Percentiles rank a stretch among this genome's conserved stretches.
These are phyloP conservation scores for Scutellaria baicalensis DNA, from an alignment of 257 asterid species.

Conservation along the genomic window DNA sequence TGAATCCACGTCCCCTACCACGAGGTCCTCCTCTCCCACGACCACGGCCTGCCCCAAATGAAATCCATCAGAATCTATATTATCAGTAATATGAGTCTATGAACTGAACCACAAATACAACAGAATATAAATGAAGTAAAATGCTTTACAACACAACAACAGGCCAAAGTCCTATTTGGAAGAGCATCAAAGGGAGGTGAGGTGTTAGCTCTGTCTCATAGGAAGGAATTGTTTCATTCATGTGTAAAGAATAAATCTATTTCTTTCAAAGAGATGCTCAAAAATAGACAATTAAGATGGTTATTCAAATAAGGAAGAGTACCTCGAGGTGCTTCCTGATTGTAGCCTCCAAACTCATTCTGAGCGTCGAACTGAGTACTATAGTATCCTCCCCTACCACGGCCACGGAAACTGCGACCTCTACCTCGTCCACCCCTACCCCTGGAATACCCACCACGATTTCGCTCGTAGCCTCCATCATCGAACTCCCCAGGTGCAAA, in stretches of 20 bases:
- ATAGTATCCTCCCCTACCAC: slow-evolving; percentile 79
- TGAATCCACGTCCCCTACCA: slow-evolving; percentile 78
- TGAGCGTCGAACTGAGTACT: slow-evolving; percentile 45
- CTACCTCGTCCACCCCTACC: slow-evolving; percentile 77
- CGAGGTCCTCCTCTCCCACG: slow-evolving; percentile 74
- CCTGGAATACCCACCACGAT: slow-evolving; percentile 48
- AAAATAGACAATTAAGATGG: neutral
- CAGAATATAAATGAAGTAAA: neutral
- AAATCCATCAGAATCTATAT: neutral
- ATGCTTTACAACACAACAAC: neutral
- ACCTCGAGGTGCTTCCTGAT: slow-evolving; percentile 69
- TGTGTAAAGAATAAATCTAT: neutral
- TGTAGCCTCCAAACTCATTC: slow-evolving; percentile 56
- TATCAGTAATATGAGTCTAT: neutral
- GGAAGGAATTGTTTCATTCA: neutral
- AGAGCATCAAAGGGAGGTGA: neutral
- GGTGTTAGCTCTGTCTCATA: neutral
- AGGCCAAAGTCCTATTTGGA: neutral
- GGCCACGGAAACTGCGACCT: slow-evolving; percentile 67
- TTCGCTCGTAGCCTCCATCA: slow-evolving; percentile 74
- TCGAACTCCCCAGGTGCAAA: slow-evolving; percentile 49
- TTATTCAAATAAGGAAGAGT: neutral
- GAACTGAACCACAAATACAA: neutral
- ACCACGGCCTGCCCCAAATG: slow-evolving; percentile 60
- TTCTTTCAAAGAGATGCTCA: neutral